Conservation (phyloP, 225 moss, liverwort and hornwort species). For the Anthoceros angustus region DNA sequence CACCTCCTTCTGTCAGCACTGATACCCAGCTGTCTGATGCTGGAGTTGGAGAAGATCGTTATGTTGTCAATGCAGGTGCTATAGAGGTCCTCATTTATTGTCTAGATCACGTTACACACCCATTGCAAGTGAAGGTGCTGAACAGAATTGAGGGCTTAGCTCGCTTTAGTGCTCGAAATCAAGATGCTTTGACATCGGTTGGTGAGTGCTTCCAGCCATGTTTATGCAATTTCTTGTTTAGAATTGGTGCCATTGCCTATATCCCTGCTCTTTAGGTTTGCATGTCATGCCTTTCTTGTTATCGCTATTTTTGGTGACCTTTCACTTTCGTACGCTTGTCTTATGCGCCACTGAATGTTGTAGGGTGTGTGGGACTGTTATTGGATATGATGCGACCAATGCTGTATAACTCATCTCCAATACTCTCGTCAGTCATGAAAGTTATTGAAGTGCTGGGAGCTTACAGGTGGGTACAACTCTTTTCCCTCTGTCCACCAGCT, state of each 20-base stretch:
- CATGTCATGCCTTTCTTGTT: too few species aligned
- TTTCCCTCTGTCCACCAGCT: constrained; percentile 6
- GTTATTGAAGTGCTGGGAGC: constrained; percentile 82
- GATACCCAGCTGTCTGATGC: constrained; percentile 32
- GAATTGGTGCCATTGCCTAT: not conserved
- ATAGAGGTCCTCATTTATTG: constrained; percentile 61
- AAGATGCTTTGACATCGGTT: constrained; percentile 81
- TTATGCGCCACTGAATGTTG: constrained; percentile 8
- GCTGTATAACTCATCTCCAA: constrained; percentile 40
- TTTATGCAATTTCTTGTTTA: not conserved
- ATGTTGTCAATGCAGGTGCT: constrained; percentile 70
- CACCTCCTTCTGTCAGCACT: not conserved
- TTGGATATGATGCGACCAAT: constrained; percentile 63
- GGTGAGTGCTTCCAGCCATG: constrained; percentile 50
- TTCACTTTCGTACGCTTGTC: not conserved
- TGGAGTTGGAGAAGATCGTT: constrained; percentile 28
- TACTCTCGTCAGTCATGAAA: constrained; percentile 45
- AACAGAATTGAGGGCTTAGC: constrained; percentile 67
- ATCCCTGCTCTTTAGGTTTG: not conserved
- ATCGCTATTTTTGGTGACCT: too few species aligned
- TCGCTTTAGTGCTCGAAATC: constrained; percentile 53
- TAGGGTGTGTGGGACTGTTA: constrained; percentile 87
- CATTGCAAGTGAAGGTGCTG: constrained; percentile 62
- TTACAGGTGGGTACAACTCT: constrained; percentile 42
- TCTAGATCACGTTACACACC: constrained; percentile 46